Conservation (phyloP, 2,329 filamentous ascomycete genomes). For the Intubia oerlemansii region DNA sequence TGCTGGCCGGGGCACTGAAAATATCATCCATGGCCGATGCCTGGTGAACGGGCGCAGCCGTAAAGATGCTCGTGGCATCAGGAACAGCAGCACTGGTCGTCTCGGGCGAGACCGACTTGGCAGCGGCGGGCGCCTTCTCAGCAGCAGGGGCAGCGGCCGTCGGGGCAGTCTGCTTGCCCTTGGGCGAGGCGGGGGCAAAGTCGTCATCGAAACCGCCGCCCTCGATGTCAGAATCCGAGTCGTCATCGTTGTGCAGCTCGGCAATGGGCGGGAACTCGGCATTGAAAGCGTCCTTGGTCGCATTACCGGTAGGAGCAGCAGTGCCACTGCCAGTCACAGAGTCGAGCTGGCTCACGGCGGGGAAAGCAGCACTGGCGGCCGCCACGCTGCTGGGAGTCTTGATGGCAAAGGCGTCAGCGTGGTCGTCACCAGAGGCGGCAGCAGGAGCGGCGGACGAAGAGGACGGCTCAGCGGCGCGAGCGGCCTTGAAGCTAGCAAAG, state of each 20-base stretch:
- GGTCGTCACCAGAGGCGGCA: background rate
- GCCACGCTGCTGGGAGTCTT: too few relatives aligned
- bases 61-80: too few relatives aligned
- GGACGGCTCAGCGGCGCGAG: slow-evolving; percentile 3
- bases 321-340: too few relatives aligned
- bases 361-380: too few relatives aligned
- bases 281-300: slow-evolving; percentile 32
- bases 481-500: slow-evolving; percentile 51
- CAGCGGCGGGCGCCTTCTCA: background rate
- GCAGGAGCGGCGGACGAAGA: too few relatives aligned
- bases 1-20: slow-evolving; percentile 5
- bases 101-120: background rate
- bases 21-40: slow-evolving; percentile 4
- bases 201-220: slow-evolving; percentile 70
- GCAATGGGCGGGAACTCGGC: slow-evolving; percentile 85
- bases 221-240: slow-evolving; percentile 64
- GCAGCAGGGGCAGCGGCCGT: too few relatives aligned
- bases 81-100: too few relatives aligned
- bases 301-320: too few relatives aligned
- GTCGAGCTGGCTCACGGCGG: too few relatives aligned
- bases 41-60: too few relatives aligned
- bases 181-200: slow-evolving; percentile 49
- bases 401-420: slow-evolving; percentile 3
- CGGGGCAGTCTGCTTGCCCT: slow-evolving; percentile 11
- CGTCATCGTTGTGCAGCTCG: slow-evolving; percentile 60